phyloP scores from a whole-genome alignment of 1,284 basidiomycete genomes.

The Sanghuangporus sanghuang region DNA sequence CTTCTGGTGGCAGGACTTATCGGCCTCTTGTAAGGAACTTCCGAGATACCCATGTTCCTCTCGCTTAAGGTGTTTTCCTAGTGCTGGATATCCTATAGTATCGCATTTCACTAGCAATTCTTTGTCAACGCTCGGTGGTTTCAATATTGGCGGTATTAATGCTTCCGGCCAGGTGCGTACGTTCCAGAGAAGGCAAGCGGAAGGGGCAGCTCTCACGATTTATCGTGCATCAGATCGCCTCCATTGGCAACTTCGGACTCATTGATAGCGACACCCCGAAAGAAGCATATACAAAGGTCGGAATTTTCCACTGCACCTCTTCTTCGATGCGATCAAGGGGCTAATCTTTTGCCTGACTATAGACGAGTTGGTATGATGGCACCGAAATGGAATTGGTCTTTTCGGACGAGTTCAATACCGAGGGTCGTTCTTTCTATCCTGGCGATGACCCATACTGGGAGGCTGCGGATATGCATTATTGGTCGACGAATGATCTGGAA shows the following conservation, averaged over 20 bases:
- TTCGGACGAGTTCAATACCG: conserved; percentile 76
- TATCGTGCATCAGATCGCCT: conserved; percentile 35
- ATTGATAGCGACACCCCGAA: conserved; percentile 66
- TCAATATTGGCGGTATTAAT: conserved; percentile 72
- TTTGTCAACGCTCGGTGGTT: conserved; percentile 38
- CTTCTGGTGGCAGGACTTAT: conserved; percentile 45
- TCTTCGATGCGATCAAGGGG: not conserved
- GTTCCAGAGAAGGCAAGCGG: not conserved
- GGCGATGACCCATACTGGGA: conserved; percentile 72
- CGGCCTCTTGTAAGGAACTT: conserved; percentile 42
- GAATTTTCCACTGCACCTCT: not conserved
- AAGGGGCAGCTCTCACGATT: not conserved
- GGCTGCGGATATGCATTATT: conserved; percentile 72
- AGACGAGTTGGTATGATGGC: conserved; percentile 18
- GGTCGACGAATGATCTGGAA: conserved; percentile 65
- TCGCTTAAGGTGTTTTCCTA: conserved; percentile 6
- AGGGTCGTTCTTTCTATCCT: conserved; percentile 65
- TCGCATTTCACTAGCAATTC: conserved; percentile 39
- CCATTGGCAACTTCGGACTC: conserved; percentile 51
- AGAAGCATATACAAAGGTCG: conserved; percentile 41
- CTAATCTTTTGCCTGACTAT: not conserved
- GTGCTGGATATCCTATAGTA: conserved; percentile 47
- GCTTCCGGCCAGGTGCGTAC: conserved; percentile 57
- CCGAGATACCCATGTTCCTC: not conserved
- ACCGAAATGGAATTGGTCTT: conserved; percentile 51